Conservation (phyloP, 169 alveolate genomes). For the Plasmodium fragile region DNA sequence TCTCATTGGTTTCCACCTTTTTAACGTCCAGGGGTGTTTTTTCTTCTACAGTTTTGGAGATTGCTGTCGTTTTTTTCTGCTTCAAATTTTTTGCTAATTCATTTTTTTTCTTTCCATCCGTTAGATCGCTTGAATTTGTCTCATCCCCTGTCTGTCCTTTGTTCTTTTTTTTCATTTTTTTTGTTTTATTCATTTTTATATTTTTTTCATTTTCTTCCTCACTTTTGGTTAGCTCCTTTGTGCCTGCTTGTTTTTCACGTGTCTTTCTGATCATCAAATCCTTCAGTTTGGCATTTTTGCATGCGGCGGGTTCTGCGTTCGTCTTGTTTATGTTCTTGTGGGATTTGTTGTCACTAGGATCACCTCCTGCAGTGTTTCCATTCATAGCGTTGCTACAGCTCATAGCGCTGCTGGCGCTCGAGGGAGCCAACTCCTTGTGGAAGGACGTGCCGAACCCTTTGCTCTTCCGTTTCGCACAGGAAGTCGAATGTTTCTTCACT, state of each 20-base stretch:
- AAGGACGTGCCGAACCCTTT: conserved; percentile 1
- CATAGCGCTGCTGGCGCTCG: background rate
- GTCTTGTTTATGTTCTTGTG: background rate
- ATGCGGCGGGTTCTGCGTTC: background rate
- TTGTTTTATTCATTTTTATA: conserved; percentile 12
- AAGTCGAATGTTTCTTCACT: background rate
- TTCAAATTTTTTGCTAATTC: background rate
- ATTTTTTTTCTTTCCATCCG: conserved; percentile 15
- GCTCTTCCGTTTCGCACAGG: background rate
- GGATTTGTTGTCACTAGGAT: background rate
- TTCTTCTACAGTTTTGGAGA: background rate
- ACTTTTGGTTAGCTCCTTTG: background rate
- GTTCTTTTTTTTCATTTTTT: background rate
- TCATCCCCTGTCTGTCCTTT: background rate
- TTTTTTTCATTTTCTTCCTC: conserved; percentile 19
- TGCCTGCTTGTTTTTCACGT: background rate
- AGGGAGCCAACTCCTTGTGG: background rate
- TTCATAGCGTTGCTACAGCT: background rate
- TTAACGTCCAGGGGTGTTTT: background rate
- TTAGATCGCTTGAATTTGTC: background rate
- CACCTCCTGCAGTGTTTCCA: background rate
- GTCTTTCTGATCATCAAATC: background rate
- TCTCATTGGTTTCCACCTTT: conserved; percentile 1
- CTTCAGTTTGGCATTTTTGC: background rate
- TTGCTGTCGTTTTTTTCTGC: conserved; percentile 9